phyloP scores from a whole-genome alignment of 495 filamentous ascomycete genomes.

The Penicillium antarcticum region DNA sequence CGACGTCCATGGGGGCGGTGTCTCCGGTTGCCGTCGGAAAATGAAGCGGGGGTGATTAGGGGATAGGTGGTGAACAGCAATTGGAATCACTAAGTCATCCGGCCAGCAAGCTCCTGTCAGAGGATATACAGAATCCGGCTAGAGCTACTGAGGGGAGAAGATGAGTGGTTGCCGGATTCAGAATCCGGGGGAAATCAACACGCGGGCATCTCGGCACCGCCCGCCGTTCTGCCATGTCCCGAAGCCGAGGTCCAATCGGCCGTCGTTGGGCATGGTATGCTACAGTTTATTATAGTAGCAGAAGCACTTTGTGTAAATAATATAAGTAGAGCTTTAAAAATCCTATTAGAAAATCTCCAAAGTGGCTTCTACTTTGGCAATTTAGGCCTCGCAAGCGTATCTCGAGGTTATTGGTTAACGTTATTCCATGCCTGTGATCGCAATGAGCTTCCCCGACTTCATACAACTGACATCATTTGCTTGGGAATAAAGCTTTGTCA shows the following conservation, averaged over 20 bases:
- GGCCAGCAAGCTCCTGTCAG: background rate
- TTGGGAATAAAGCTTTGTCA: background rate
- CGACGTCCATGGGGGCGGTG: constrained; percentile 35
- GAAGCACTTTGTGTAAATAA: background rate
- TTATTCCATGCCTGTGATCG: background rate
- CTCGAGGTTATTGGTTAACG: background rate
- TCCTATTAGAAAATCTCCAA: too few relatives aligned
- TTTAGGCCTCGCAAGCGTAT: background rate
- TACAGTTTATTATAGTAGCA: background rate
- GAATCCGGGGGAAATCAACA: constrained; percentile 31
- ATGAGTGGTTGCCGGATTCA: constrained; percentile 15
- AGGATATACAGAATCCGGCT: constrained; percentile 3
- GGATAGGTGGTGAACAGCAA: background rate
- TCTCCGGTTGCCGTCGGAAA: constrained; percentile 27
- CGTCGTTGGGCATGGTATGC: background rate
- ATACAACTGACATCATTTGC: background rate
- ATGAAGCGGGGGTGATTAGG: constrained; percentile 3
- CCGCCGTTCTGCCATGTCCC: constrained; percentile 33
- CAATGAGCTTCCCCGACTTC: background rate
- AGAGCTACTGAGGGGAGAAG: constrained; percentile 11
- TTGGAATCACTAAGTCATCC: constrained; percentile 2
- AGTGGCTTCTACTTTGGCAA: too few relatives aligned
- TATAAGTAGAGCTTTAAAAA: background rate
- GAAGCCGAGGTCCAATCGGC: constrained; percentile 35
- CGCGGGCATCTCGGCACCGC: constrained; percentile 21